phyloP scores from a whole-genome alignment of 2,329 filamentous ascomycete species.

The Lecanoromycetidae sp. region DNA sequence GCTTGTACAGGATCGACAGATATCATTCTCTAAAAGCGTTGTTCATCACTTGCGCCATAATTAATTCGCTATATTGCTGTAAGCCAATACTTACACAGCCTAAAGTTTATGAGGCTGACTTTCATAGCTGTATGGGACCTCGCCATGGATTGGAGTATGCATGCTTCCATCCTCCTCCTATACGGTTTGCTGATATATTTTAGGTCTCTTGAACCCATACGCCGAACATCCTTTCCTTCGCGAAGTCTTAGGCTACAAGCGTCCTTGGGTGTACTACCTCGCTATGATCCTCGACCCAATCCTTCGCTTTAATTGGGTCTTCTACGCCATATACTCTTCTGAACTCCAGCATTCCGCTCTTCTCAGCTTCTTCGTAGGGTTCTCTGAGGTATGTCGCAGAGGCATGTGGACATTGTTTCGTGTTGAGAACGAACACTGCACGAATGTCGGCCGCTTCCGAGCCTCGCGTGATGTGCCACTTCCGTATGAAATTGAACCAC shows the following conservation, averaged over 20 bases:
- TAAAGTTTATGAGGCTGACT: not conserved
- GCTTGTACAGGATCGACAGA: conserved; percentile 66
- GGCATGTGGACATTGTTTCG: conserved; percentile 88
- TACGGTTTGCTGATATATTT: conserved; percentile 8
- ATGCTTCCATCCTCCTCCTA: not conserved
- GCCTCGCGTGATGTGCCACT: conserved; percentile 78
- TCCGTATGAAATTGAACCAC: conserved; percentile 50
- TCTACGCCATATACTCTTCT: conserved; percentile 73
- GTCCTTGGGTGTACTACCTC: conserved; percentile 69
- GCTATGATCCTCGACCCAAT: conserved; percentile 76
- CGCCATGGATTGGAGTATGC: conserved; percentile 76
- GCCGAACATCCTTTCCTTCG: conserved; percentile 58
- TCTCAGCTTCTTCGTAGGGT: conserved; percentile 63
- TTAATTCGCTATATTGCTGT: conserved; percentile 77
- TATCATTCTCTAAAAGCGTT: conserved; percentile 46
- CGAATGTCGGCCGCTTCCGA: conserved; percentile 80
- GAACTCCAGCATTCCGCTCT: conserved; percentile 72
- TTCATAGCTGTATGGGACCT: conserved; percentile 71
- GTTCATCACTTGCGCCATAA: conserved; percentile 67
- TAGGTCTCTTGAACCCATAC: conserved; percentile 57
- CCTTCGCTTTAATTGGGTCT: conserved; percentile 86
- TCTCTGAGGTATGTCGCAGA: conserved; percentile 71
- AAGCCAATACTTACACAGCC: conserved; percentile 26
- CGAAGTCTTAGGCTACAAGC: conserved; percentile 67
- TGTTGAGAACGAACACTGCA: conserved; percentile 95